Base-by-base conservation (phyloP, 371 early-diverging fungal genomes). In the Syncephalastrum contaminatum region DNA sequence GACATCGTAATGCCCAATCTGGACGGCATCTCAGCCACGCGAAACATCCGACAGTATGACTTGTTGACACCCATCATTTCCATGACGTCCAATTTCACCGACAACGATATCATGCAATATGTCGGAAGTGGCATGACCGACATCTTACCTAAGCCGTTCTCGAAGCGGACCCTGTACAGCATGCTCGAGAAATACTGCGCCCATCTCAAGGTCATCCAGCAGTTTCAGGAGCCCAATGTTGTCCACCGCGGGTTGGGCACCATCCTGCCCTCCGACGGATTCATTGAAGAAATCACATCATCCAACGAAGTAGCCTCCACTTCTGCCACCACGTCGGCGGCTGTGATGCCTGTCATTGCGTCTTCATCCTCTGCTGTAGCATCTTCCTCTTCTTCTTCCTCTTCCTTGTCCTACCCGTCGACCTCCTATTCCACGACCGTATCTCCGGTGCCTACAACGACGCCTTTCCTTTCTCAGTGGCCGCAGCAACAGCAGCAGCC, bases 101-200 rank as follows among this genome's bases (percentile, higher is more conserved):
- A 82, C 27, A 70, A 62, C 52, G 91, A 91, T 51, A 81, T 86
- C 48, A 70, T 82, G 64, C 82, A 78, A 43, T 93, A 91, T 58
- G 73, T 84, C 53, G 82, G 82, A 5, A 85, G 81, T 53, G 92
- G 92, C 5, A 93, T 93, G 91, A 87, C 86, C 49, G 93, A 91
- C 58, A 80, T 91, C 21, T 60, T 93, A 16, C 82, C 89, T 20
- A 93, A 93, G 50, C 93, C 93, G 4, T 88, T 93, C 55, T 78
- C 83, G 22, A 80, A 79, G 43, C 63, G 70, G 21, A 71, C 77
- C 8, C 58, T 86, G 10, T 70, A 81, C 18, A 64, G 66, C 21
- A 77, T 85, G 72, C 60, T 88, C 27, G 85, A 86, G 58, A 83
- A 84, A 52, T 81, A 85, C 45, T 85, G 86, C 50, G 78, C 81